phyloP scores from a whole-genome alignment of 345 rosid genomes.

The Clarkia xantiana region DNA sequence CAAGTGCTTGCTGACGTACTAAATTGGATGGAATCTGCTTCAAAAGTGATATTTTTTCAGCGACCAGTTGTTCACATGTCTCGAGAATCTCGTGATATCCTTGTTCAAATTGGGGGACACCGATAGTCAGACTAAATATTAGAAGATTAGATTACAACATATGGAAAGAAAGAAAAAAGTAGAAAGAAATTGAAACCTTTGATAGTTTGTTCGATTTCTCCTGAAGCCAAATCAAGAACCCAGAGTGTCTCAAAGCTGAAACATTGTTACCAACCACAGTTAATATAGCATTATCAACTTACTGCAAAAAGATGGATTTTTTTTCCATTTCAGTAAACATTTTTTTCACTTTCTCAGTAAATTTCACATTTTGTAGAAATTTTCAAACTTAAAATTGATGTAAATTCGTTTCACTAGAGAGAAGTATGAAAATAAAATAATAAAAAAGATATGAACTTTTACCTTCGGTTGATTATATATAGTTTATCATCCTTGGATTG shows the following conservation, averaged over 20 bases:
- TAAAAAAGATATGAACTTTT: slow-evolving; percentile 7
- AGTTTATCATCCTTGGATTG: slow-evolving; percentile 32
- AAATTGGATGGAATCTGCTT: slow-evolving; percentile 38
- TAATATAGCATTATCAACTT: background rate
- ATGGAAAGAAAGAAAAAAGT: background rate
- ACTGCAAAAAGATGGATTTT: too few relatives aligned
- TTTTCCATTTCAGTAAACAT: too few relatives aligned
- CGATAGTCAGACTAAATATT: slow-evolving; percentile 1
- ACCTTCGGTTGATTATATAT: slow-evolving; percentile 53
- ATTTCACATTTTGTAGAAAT: too few relatives aligned
- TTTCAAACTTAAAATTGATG: too few relatives aligned
- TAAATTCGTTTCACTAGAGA: too few relatives aligned
- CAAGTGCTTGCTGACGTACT: slow-evolving; percentile 34
- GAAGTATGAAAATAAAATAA: background rate
- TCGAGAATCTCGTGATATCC: slow-evolving; percentile 45
- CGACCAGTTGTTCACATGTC: slow-evolving; percentile 33
- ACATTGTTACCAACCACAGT: slow-evolving; percentile 6
- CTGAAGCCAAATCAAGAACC: slow-evolving; percentile 54
- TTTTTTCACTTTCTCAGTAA: too few relatives aligned
- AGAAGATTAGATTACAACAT: background rate
- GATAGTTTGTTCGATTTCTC: slow-evolving; percentile 48
- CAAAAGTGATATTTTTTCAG: slow-evolving; percentile 49
- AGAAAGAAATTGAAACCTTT: slow-evolving; percentile 34
- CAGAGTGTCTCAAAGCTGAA: slow-evolving; percentile 71
- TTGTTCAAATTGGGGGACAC: slow-evolving; percentile 5